Conservation (phyloP, 108 stramenopile genomes). For the Cyclostephanos tholiformis region DNA sequence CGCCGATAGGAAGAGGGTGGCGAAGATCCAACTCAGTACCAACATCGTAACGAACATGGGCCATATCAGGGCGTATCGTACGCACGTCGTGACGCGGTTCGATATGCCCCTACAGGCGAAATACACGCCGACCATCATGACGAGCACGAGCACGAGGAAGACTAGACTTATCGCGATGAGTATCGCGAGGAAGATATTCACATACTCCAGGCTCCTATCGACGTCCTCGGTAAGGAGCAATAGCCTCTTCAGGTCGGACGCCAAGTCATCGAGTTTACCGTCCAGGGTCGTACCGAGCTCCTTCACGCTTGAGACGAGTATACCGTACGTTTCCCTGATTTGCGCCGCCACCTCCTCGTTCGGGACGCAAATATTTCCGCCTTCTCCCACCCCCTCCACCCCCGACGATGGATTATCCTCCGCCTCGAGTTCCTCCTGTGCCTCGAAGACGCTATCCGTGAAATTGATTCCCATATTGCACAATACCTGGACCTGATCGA, state of each 20-base stretch:
- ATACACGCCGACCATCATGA: conserved; percentile 24
- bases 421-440: conserved; percentile 6
- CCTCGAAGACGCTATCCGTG: conserved; percentile 9
- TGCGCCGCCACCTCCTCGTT: conserved; percentile 12
- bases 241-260: conserved; percentile 22
- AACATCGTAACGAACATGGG: conserved; percentile 38
- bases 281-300: conserved; percentile 19
- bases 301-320: conserved; percentile 3
- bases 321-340: conserved; percentile 15
- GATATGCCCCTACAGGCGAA: conserved; percentile 30
- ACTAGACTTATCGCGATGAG: conserved; percentile 39
- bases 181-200: conserved; percentile 30
- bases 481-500: conserved; percentile 20
- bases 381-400: background rate
- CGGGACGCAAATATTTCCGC: conserved; percentile 6
- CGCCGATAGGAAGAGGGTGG: conserved; percentile 26
- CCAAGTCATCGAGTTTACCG: conserved; percentile 13
- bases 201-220: conserved; percentile 10
- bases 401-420: background rate
- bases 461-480: conserved; percentile 18
- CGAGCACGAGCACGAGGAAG: conserved; percentile 20
- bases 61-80: conserved; percentile 39
- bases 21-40: conserved; percentile 26
- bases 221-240: conserved; percentile 23
- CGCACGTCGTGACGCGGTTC: conserved; percentile 35